Conservation (phyloP, 2,329 filamentous ascomycete genomes). For the Tolypocladium guangdongense region DNA sequence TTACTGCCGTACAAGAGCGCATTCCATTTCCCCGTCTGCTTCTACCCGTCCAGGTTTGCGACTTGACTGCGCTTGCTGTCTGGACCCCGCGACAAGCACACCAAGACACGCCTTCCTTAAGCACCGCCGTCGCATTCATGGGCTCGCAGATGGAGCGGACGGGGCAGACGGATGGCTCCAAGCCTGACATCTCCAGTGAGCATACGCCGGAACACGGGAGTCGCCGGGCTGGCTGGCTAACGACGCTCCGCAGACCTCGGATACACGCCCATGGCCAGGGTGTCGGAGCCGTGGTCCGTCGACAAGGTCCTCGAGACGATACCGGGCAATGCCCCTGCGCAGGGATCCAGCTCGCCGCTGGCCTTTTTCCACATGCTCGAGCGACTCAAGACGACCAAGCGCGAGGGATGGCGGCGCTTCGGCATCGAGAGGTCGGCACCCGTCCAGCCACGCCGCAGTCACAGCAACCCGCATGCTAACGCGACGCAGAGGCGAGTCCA, state of each 20-base stretch:
- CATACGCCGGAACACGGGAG: not conserved
- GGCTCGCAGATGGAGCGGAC: not conserved
- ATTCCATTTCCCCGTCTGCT: not conserved
- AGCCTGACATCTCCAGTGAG: constrained; percentile 14
- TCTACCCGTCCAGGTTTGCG: not conserved
- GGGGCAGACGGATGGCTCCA: not conserved
- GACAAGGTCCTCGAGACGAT: constrained; percentile 56
- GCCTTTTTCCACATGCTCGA: constrained; percentile 93
- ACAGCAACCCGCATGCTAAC: not conserved
- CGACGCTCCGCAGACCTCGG: constrained; percentile 15
- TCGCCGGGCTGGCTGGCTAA: not conserved
- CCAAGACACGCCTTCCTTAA: not conserved
- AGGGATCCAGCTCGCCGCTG: constrained; percentile 61
- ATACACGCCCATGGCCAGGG: constrained; percentile 24
- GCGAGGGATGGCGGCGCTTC: constrained; percentile 91
- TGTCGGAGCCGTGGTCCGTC: constrained; percentile 42
- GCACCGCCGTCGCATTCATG: not conserved
- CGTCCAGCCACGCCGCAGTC: not conserved
- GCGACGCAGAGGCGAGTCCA: constrained; percentile 62
- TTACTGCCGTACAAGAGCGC: not conserved
- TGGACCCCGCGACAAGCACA: not conserved
- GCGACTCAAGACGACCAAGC: constrained; percentile 89
- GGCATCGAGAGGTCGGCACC: constrained; percentile 48
- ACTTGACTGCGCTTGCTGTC: not conserved
- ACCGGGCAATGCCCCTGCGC: constrained; percentile 38